Evolutionary conservation across 2,329 filamentous ascomycete genomes (phyloP).

Genomic region (Nemania diffusa): DNA sequence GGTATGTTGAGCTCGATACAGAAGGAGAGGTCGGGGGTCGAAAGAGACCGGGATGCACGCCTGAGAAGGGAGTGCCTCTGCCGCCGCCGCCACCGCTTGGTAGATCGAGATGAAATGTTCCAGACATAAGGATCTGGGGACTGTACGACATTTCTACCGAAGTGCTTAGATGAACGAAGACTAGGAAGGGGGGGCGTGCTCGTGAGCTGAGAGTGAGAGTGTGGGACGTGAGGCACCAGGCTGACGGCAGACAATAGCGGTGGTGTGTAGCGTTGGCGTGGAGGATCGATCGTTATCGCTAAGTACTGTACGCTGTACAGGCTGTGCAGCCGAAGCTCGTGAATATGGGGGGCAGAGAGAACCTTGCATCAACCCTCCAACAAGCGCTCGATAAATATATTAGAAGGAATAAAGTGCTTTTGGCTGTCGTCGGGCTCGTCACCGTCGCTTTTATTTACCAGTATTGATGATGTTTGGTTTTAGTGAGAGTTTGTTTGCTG

Average conservation of each 20-base stretch:
- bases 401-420: background rate
- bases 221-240: background rate
- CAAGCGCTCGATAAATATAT: background rate
- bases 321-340: background rate
- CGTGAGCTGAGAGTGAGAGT: background rate
- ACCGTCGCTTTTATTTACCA: background rate
- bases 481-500: background rate
- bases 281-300: background rate
- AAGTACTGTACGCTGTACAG: no score
- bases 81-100: slow-evolving; percentile 37
- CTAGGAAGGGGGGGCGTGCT: background rate
- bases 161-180: background rate
- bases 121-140: slow-evolving; percentile 50
- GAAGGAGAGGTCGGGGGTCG: slow-evolving; percentile 58
- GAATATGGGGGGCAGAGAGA: background rate
- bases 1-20: slow-evolving; percentile 52
- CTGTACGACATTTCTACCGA: slow-evolving; percentile 41
- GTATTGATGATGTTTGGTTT: background rate
- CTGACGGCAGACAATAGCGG: background rate
- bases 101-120: slow-evolving; percentile 50
- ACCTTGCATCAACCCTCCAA: background rate
- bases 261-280: background rate
- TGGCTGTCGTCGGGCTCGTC: background rate
- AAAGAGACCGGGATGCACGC: slow-evolving; percentile 59
- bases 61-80: slow-evolving; percentile 41